Evolutionary conservation across 495 filamentous ascomycete species (phyloP), one percentile per base, ranked within the genome.

Genomic region (Beverwykella pulmonaria): DNA sequence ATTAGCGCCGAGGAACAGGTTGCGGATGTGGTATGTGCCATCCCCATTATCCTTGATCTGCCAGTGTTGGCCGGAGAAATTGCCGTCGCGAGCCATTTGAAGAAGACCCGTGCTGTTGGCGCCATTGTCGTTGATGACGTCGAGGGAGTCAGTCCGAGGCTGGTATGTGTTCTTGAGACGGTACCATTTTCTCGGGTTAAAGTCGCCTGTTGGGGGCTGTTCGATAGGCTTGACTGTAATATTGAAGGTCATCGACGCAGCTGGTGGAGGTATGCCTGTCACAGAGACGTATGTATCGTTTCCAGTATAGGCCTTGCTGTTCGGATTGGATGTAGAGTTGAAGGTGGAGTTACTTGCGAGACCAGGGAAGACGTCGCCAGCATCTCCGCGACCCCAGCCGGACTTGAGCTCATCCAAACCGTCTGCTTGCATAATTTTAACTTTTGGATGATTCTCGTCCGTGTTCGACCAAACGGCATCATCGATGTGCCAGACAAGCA

Each of bases 401-500:
- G 17, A 17, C 14, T 44, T 47, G 47, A 67, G 63, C 15, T 67
- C 27, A 22, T 53, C 63, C 23, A 53, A 32, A 19, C 56, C 63
- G 23, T 67, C 63, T 19, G 63, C 63, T 52, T 67, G 63, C 27
- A 67, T 30, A 19, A 67, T 30, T 47, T 61, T 61, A 30, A 67
- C 48, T 26, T 60, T 67, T 25, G 63, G 63, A 30, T 67, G 63
- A 22, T 60, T 60, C 53, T 67, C 63, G 30, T 67, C 63, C 2
- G 56, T 59, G 49, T 67, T 67, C 6, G 47, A 29, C 19, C 2
- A 54, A 1, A 61, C 34, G 22, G 3, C 34, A 27, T 67, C 63
- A 47, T 67, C 63, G 20, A 67, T 61, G 48, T 67, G 63, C 63
- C 63, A 67, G 32, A 67, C 47, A 20, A 67, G 57, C 14, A 67